Conservation (phyloP, 176 grass and related monocot genomes). For the Chrysopogon serrulatus region DNA sequence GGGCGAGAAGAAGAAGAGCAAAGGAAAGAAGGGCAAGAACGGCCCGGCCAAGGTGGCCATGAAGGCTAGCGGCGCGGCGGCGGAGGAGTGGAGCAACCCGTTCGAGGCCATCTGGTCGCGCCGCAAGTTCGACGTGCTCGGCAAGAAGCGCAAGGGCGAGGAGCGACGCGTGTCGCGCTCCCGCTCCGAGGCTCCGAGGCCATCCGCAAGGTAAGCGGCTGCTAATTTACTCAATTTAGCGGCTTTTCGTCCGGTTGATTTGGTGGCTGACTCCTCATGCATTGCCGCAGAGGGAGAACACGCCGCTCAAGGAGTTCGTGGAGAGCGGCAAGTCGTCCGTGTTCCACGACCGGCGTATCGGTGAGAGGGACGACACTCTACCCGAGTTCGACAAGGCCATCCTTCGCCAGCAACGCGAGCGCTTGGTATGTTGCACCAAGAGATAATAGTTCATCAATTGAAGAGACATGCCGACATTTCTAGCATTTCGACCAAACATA, state of each 20-base stretch:
- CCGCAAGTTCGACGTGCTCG: slow-evolving; percentile 88
- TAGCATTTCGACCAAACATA: neutral
- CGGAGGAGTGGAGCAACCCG: slow-evolving; percentile 51
- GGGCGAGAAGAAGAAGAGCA: slow-evolving; percentile 39
- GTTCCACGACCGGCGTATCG: slow-evolving; percentile 85
- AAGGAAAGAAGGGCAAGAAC: slow-evolving; percentile 25
- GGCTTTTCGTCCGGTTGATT: neutral
- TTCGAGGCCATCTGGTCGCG: slow-evolving; percentile 94
- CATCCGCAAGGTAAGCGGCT: slow-evolving; percentile 58
- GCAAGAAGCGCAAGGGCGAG: slow-evolving; percentile 93
- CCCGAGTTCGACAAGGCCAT: slow-evolving; percentile 80
- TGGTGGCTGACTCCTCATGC: slow-evolving; percentile 1
- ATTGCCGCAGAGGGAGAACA: slow-evolving; percentile 81
- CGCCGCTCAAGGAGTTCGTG: slow-evolving; percentile 72
- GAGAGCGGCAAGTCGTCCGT: slow-evolving; percentile 67
- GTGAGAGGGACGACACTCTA: slow-evolving; percentile 79
- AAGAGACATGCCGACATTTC: neutral
- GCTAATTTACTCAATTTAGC: neutral
- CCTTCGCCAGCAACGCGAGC: slow-evolving; percentile 78
- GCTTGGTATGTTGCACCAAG: slow-evolving; percentile 38
- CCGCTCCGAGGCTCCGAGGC: slow-evolving; percentile 69
- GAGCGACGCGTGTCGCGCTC: slow-evolving; percentile 60
- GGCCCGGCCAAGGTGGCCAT: slow-evolving; percentile 45
- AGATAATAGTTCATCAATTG: neutral
- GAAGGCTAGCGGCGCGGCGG: slow-evolving; percentile 30